Percentiles rank a stretch among this genome's conserved stretches.
These are phyloP conservation scores for Scutellaria barbata DNA, from an alignment of 257 asterid species.

Conservation along the genomic window DNA sequence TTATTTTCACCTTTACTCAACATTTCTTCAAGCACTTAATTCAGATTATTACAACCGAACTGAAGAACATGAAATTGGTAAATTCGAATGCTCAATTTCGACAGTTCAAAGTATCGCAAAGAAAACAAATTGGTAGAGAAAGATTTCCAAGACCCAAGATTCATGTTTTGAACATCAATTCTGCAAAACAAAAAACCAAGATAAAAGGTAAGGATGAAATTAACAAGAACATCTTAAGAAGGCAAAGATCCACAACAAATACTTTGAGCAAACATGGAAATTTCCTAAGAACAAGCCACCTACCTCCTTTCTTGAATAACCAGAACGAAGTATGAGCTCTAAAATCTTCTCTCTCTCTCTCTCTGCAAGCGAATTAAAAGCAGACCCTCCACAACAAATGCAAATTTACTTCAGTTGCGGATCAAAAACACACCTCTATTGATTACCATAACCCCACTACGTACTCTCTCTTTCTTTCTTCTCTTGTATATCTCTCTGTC, in stretches of 20 bases:
- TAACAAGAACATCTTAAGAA: background rate
- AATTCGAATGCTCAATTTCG: slow-evolving; percentile 6
- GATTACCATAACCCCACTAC: slow-evolving; percentile 46
- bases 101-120: too few relatives aligned
- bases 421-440: slow-evolving; percentile 51
- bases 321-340: slow-evolving; percentile 35
- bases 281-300: background rate
- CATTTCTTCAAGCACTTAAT: slow-evolving; percentile 31
- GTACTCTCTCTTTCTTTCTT: too few relatives aligned
- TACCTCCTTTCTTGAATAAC: slow-evolving; percentile 36
- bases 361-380: slow-evolving; percentile 42
- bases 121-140: slow-evolving; percentile 12
- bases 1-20: slow-evolving; percentile 25
- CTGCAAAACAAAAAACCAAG: too few relatives aligned
- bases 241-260: slow-evolving; percentile 47
- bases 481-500: too few relatives aligned
- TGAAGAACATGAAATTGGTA: too few relatives aligned
- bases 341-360: slow-evolving; percentile 15
- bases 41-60: slow-evolving; percentile 13
- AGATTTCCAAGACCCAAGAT: slow-evolving; percentile 16
- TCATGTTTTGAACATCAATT: too few relatives aligned
- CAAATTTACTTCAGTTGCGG: slow-evolving; percentile 65
- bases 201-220: too few relatives aligned
- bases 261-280: slow-evolving; percentile 25
- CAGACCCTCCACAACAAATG: slow-evolving; percentile 65